These are phyloP conservation scores for Xylogone sp. DNA, from an alignment of 2,329 filamentous ascomycete species.

Conservation along the genomic window DNA sequence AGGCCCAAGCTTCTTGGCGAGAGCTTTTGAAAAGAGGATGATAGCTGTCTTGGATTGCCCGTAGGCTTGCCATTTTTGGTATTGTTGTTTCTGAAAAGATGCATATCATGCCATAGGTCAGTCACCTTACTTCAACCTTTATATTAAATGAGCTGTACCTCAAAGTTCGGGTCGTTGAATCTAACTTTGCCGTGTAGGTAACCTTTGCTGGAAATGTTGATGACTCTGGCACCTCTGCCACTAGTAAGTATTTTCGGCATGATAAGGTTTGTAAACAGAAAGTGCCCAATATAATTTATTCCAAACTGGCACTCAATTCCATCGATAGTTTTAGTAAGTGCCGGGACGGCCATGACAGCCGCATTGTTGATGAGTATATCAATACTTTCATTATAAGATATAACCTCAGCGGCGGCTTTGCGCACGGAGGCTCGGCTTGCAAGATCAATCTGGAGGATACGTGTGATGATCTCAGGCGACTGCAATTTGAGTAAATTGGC, in stretches of 20 bases:
- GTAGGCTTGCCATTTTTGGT: slow-evolving; percentile 35
- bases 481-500: not conserved
- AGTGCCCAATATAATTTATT: slow-evolving; percentile 17
- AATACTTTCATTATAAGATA: slow-evolving; percentile 29
- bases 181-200: slow-evolving; percentile 29
- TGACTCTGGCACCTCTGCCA: slow-evolving; percentile 19
- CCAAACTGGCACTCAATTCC: slow-evolving; percentile 26
- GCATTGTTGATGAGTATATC: slow-evolving; percentile 39
- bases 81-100: slow-evolving; percentile 27
- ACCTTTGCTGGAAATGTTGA: slow-evolving; percentile 33
- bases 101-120: not conserved
- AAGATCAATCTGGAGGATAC: slow-evolving; percentile 24
- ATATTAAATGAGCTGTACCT: not conserved
- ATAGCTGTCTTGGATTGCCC: slow-evolving; percentile 40
- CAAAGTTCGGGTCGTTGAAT: slow-evolving; percentile 32
- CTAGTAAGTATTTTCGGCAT: slow-evolving; percentile 10
- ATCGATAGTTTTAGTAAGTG: slow-evolving; percentile 26
- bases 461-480: not conserved
- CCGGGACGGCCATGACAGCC: slow-evolving; percentile 32
- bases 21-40: slow-evolving; percentile 27
- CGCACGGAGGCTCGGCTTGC: slow-evolving; percentile 34
- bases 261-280: slow-evolving; percentile 16
- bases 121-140: not conserved
- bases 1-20: slow-evolving; percentile 37
- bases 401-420: slow-evolving; percentile 32